phyloP scores from a whole-genome alignment of 495 filamentous ascomycete species.

The Peziza echinospora region DNA sequence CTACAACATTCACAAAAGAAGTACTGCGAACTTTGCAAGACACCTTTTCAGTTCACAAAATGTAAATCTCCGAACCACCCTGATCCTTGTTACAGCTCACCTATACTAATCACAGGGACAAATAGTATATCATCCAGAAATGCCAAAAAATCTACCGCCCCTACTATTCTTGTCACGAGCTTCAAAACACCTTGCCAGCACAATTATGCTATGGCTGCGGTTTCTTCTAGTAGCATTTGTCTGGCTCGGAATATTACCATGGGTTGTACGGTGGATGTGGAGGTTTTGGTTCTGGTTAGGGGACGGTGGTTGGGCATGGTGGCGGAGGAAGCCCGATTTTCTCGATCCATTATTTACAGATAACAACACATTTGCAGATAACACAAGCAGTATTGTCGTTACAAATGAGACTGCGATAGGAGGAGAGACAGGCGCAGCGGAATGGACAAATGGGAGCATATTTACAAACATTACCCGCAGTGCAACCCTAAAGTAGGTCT shows the following conservation, averaged over 20 bases:
- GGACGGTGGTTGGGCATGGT: slow-evolving; percentile 60
- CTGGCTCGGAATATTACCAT: slow-evolving; percentile 77
- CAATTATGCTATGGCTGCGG: slow-evolving; percentile 52
- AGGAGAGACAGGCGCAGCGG: not conserved
- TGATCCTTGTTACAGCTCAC: not conserved
- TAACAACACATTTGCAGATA: not conserved
- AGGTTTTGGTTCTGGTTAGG: slow-evolving; percentile 82
- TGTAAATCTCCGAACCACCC: no score
- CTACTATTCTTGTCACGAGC: slow-evolving; percentile 60
- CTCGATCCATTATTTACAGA: slow-evolving; percentile 3
- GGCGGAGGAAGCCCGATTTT: slow-evolving; percentile 8
- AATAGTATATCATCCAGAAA: slow-evolving; percentile 60
- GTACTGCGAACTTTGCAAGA: slow-evolving; percentile 98
- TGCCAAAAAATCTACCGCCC: slow-evolving; percentile 63
- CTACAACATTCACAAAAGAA: slow-evolving; percentile 95
- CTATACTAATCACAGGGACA: not conserved
- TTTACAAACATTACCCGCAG: not conserved
- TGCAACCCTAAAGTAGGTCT: not conserved
- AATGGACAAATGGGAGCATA: not conserved
- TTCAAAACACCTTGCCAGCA: slow-evolving; percentile 43
- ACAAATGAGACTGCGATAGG: not conserved
- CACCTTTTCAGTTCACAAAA: slow-evolving; percentile 91
- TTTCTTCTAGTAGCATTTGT: slow-evolving; percentile 60
- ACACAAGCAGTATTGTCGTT: slow-evolving; percentile 13
- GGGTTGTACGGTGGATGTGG: slow-evolving; percentile 80